Evolutionary conservation across 2,329 filamentous ascomycete genomes (phyloP), one percentile per base, ranked within the genome.

Genomic region (Sordariomycetes sp.): DNA sequence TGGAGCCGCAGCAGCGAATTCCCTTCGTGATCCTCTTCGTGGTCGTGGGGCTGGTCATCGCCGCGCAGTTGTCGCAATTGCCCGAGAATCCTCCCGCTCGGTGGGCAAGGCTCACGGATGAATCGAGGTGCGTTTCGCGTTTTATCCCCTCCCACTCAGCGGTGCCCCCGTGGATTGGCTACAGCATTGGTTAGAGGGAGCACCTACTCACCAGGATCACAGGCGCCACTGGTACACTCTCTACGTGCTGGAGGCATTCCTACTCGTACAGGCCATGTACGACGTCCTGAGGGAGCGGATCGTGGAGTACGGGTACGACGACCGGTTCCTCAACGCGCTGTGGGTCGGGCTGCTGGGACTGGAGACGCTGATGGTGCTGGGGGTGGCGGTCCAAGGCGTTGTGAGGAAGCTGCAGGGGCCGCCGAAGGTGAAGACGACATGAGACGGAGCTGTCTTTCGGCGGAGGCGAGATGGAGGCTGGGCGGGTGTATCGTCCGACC

Each of bases 281-380:
- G 64, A 61, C 61, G 66, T 66, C 61, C 62, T 65, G 63, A 59
- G 59, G 61, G 65, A 66, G 54, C 68, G 62, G 60, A 65, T 64
- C 63, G 59, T 60, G 22, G 58, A 64, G 50, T 66, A 59, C 64
- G 68, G 67, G 57, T 64, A 71, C 60, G 69, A 75, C 59, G 69
- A 71, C 59, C 65, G 67, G 55, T 68, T 78, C 37, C 67, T 78
- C 53, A 77, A 79, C 68, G 68, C 70, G 37, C 64, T 79, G 54
- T 79, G 76, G 74, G 70, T 79, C 54, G 71, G 73, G 48, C 70
- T 79, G n/a, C 65, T 79, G 48, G 70, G 70, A 20, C 63, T 79
- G 40, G 74, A 79, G 61, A 71, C 74, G 20, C 59, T 75, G 51
- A 72, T 79, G 69, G 72, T 79, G 3, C 59, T 75, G 34, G 69